Evolutionary conservation across 2,329 filamentous ascomycete genomes (phyloP).

Genomic region (Alternaria hordeiaustralica): DNA sequence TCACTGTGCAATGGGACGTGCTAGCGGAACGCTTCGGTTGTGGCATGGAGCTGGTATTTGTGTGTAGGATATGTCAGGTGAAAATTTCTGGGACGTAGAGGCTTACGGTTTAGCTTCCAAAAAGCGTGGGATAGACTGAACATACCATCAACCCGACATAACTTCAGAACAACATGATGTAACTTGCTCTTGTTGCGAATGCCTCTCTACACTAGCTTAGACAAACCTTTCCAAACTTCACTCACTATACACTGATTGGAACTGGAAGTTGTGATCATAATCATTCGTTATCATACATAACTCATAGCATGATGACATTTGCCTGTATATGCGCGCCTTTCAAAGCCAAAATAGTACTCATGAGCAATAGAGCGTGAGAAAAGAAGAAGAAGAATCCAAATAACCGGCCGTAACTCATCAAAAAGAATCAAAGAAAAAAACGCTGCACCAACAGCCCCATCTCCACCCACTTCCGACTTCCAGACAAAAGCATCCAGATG

Average conservation of each 20-base stretch:
- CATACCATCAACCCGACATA: not conserved
- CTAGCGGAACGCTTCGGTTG: not conserved
- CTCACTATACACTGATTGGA: not conserved
- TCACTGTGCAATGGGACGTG: not conserved
- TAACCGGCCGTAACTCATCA: not conserved
- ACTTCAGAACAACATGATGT: accelerated
- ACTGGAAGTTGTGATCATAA: not conserved
- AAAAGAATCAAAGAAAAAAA: not conserved
- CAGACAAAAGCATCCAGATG: not conserved
- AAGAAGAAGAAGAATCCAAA: not conserved
- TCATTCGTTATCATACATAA: slow-evolving; percentile 7
- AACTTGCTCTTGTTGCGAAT: not conserved
- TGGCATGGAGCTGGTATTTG: too few relatives aligned
- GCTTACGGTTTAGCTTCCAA: not conserved
- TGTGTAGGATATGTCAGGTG: not conserved
- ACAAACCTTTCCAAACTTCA: not conserved
- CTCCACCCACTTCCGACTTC: not conserved
- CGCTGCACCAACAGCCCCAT: not conserved
- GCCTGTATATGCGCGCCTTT: slow-evolving; percentile 6
- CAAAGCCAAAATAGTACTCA: not conserved
- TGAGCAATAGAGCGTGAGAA: not conserved
- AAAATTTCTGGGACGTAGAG: not conserved
- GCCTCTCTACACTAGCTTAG: not conserved
- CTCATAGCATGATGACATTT: slow-evolving; percentile 1
- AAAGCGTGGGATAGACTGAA: not conserved